Conservation (phyloP, 1,284 basidiomycete genomes). For the Cryptococcus sp. region DNA sequence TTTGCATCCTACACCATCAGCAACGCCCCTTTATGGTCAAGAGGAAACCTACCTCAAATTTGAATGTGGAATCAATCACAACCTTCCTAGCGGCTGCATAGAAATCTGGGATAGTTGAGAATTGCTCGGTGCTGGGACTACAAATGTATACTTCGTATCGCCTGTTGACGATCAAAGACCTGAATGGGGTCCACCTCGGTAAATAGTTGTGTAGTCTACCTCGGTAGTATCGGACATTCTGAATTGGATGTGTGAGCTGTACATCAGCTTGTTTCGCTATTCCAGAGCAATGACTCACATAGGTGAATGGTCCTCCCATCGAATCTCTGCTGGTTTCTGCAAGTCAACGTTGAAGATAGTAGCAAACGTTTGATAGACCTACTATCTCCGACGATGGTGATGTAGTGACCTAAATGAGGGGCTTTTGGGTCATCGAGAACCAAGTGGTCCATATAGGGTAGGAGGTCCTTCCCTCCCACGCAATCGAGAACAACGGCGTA, state of each 20-base stretch:
- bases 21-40: background rate
- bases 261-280: too few relatives aligned
- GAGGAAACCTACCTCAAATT: conserved; percentile 51
- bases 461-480: conserved; percentile 29
- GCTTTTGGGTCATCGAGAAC: conserved; percentile 26
- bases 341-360: background rate
- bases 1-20: conserved; percentile 44
- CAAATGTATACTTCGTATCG: conserved; percentile 35
- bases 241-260: conserved; percentile 7
- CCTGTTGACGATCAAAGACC: conserved; percentile 25
- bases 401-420: conserved; percentile 29
- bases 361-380: conserved; percentile 2
- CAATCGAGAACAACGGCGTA: conserved; percentile 43
- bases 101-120: conserved; percentile 24
- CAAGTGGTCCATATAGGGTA: conserved; percentile 28
- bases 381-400: conserved; percentile 37
- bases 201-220: conserved; percentile 47
- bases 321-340: conserved; percentile 15
- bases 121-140: conserved; percentile 11
- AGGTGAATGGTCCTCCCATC: conserved; percentile 31
- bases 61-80: conserved; percentile 59
- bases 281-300: too few relatives aligned
- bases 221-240: conserved; percentile 35
- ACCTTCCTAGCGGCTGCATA: conserved; percentile 53
- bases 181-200: conserved; percentile 51